Conservation (phyloP, 2,329 filamentous ascomycete genomes). For the Microcera coccophila region DNA sequence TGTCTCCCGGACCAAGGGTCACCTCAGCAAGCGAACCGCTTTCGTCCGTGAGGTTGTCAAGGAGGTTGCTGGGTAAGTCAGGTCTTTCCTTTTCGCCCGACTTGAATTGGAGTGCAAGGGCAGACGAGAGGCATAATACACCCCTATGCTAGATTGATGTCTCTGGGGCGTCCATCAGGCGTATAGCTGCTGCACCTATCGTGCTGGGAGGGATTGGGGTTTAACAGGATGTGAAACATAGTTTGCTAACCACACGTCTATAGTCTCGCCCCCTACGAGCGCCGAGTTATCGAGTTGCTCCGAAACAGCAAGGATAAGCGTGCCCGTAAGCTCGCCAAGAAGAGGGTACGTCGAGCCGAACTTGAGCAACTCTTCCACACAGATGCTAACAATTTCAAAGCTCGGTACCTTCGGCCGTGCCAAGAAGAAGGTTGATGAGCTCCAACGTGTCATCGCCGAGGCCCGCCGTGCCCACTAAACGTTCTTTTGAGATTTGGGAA, state of each 20-base stretch:
- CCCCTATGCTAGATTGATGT: too few species aligned
- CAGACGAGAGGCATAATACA: too few species aligned
- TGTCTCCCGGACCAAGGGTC: constrained; percentile 85
- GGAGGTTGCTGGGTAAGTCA: constrained; percentile 88
- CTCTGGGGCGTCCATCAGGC: too few species aligned
- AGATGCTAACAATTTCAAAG: constrained; percentile 43
- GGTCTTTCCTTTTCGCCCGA: constrained; percentile 1
- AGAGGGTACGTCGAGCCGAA: constrained; percentile 67
- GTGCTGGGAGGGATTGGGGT: too few species aligned
- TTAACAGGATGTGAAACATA: background rate
- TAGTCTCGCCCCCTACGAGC: constrained; percentile 90
- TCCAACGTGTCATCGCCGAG: constrained; percentile 96
- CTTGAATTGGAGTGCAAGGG: background rate
- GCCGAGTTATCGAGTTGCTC: constrained; percentile 97
- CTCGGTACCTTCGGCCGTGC: constrained; percentile 98
- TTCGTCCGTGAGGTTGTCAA: constrained; percentile 98
- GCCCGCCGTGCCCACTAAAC: constrained; percentile 68
- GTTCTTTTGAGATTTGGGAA: constrained; percentile 24
- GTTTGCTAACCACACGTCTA: constrained; percentile 24
- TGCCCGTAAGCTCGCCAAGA: constrained; percentile 98
- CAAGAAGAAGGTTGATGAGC: constrained; percentile 99
- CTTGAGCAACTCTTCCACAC: background rate
- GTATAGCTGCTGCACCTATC: background rate
- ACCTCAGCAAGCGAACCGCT: constrained; percentile 92
- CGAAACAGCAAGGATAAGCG: constrained; percentile 99